These are phyloP conservation scores for Ganoderma boninense DNA, from an alignment of 1,284 basidiomycete species.

Conservation along the genomic window DNA sequence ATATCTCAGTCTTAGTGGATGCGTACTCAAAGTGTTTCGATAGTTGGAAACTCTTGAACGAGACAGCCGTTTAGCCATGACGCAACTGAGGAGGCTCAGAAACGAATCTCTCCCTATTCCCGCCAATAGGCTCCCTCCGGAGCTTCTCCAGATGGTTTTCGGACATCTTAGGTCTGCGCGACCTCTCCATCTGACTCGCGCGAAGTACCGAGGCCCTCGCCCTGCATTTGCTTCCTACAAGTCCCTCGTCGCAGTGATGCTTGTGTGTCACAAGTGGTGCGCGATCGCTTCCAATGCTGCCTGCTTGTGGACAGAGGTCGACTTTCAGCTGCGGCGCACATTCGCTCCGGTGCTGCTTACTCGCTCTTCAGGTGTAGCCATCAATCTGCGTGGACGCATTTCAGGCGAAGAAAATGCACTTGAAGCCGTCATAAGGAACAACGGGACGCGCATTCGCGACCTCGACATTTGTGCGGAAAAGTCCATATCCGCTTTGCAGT, in stretches of 20 bases:
- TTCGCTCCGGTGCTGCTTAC: not conserved
- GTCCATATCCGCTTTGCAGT: not conserved
- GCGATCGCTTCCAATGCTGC: not conserved
- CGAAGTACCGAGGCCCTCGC: not conserved
- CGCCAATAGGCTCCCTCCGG: not conserved
- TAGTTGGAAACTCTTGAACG: not conserved
- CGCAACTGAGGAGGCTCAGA: not conserved
- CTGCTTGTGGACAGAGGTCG: not conserved
- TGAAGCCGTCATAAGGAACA: not conserved
- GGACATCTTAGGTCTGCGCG: not conserved
- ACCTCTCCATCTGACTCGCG: not conserved
- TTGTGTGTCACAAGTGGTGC: conserved; percentile 1
- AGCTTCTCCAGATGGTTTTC: not conserved
- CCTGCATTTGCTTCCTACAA: no score
- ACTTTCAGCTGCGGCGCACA: not conserved
- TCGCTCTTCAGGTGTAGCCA: not conserved
- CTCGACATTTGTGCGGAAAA: not conserved
- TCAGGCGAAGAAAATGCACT: not conserved
- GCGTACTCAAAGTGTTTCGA: not conserved
- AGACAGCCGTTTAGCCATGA: not conserved
- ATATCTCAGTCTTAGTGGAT: not conserved
- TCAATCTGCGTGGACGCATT: not conserved
- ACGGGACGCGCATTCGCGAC: not conserved
- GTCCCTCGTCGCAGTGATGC: no score
- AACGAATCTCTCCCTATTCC: not conserved